Conservation (phyloP, 257 asterid species). For the Solanum stenotomum region DNA sequence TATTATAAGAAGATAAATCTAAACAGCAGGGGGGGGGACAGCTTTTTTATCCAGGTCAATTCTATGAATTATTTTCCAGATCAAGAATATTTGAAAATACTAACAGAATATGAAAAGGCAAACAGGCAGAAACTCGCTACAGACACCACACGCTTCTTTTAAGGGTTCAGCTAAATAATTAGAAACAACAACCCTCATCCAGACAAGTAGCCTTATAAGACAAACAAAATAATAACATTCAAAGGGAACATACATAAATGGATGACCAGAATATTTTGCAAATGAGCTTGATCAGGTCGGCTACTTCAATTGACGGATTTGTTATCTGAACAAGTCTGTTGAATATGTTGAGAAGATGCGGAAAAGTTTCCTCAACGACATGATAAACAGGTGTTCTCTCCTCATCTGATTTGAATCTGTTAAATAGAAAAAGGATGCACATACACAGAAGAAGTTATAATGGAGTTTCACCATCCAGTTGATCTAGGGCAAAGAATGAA, state of each 20-base stretch:
- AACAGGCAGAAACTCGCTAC: background rate
- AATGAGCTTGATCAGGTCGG: slow-evolving; percentile 91
- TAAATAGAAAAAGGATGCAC: slow-evolving; percentile 3
- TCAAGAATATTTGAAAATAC: background rate
- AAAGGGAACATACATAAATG: slow-evolving; percentile 57
- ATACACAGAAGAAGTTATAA: background rate
- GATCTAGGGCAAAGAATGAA: background rate
- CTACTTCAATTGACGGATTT: slow-evolving; percentile 76
- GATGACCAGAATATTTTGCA: slow-evolving; percentile 99
- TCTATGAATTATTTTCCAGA: background rate
- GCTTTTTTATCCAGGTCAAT: background rate
- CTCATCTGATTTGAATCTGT: slow-evolving; percentile 97
- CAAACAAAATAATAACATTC: background rate
- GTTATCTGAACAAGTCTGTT: slow-evolving; percentile 72
- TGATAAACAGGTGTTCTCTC: slow-evolving; percentile 83
- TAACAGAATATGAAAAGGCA: background rate
- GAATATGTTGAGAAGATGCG: slow-evolving; percentile 69
- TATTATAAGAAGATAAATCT: background rate
- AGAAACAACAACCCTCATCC: background rate
- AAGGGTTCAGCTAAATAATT: background rate
- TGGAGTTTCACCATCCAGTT: background rate
- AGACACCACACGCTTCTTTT: background rate
- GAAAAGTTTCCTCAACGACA: slow-evolving; percentile 91
- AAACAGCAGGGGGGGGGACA: background rate
- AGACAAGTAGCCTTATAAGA: background rate